These are phyloP conservation scores for Candida ovalis DNA, from an alignment of 805 yeast species.

Conservation along the genomic window DNA sequence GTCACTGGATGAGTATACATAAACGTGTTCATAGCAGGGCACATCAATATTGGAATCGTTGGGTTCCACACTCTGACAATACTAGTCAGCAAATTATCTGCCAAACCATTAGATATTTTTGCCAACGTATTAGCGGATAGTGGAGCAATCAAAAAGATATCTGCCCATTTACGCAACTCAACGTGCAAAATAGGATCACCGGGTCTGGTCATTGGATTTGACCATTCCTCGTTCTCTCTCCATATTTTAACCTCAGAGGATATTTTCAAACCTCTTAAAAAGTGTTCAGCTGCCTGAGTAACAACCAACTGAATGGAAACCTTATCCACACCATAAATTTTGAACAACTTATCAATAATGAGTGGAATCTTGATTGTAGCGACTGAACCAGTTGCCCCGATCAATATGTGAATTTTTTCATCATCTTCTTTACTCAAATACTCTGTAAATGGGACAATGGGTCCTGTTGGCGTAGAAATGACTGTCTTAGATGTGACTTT, in stretches of 20 bases:
- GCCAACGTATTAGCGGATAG: constrained; percentile 89
- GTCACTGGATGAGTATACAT: constrained; percentile 89
- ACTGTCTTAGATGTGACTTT: constrained; percentile 43
- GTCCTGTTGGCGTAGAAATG: constrained; percentile 54
- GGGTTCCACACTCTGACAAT: constrained; percentile 96
- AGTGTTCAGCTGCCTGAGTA: constrained; percentile 82
- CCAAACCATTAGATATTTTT: constrained; percentile 84
- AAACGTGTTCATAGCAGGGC: constrained; percentile 94
- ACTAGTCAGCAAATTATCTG: constrained; percentile 87
- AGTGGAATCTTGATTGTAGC: constrained; percentile 93
- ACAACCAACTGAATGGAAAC: constrained; percentile 83
- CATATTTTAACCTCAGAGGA: constrained; percentile 75
- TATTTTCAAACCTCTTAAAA: constrained; percentile 52
- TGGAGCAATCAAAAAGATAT: constrained; percentile 89
- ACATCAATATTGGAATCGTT: constrained; percentile 79
- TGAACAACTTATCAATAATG: constrained; percentile 81
- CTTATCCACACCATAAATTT: constrained; percentile 67
- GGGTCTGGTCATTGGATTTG: constrained; percentile 54
- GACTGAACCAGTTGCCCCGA: constrained; percentile 95
- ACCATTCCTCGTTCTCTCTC: constrained; percentile 96
- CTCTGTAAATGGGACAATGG: constrained; percentile 71
- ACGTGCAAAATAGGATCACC: constrained; percentile 94
- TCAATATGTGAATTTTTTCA: constrained; percentile 78
- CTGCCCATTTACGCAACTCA: constrained; percentile 96
- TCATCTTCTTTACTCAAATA: constrained; percentile 73